Conservation (phyloP, 2,329 filamentous ascomycete species). For the Chrysoporthe austroafricana region DNA sequence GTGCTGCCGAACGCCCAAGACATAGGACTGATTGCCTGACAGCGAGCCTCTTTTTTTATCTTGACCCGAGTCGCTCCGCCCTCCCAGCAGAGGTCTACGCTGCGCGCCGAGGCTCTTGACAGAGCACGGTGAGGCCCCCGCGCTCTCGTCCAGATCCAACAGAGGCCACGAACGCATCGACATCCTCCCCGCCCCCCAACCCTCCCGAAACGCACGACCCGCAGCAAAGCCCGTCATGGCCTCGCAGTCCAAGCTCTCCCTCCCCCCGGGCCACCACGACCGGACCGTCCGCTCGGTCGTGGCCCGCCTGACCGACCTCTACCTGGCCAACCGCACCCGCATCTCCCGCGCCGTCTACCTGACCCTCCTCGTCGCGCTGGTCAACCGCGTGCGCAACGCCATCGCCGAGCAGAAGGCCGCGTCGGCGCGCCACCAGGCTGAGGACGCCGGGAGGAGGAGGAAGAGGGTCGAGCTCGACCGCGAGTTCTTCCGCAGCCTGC, state of each 20-base stretch:
- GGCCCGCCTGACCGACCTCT: conserved; percentile 70
- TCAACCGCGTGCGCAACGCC: conserved; percentile 87
- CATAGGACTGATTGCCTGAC: background rate
- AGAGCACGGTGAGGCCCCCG: too few relatives aligned
- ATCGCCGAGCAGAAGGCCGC: conserved; percentile 92
- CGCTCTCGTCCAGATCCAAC: too few relatives aligned
- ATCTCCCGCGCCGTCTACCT: conserved; percentile 86
- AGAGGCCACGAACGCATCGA: background rate
- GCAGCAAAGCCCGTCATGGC: conserved; percentile 58
- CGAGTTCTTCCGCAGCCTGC: conserved; percentile 75
- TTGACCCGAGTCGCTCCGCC: too few relatives aligned
- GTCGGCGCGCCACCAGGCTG: conserved; percentile 57
- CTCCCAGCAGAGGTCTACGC: too few relatives aligned
- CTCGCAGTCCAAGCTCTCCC: conserved; percentile 72
- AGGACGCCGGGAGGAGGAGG: conserved; percentile 45
- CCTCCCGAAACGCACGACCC: background rate
- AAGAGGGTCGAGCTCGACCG: conserved; percentile 92
- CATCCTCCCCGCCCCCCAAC: background rate
- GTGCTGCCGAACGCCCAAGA: background rate
- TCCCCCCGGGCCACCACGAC: conserved; percentile 54
- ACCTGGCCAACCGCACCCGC: conserved; percentile 77
- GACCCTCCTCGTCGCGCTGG: conserved; percentile 76
- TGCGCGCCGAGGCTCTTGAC: too few relatives aligned
- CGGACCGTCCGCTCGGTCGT: conserved; percentile 68
- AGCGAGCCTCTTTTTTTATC: background rate